Evolutionary conservation across 768 basidiomycete species (phyloP).

Genomic region (Lactarius vividus): DNA sequence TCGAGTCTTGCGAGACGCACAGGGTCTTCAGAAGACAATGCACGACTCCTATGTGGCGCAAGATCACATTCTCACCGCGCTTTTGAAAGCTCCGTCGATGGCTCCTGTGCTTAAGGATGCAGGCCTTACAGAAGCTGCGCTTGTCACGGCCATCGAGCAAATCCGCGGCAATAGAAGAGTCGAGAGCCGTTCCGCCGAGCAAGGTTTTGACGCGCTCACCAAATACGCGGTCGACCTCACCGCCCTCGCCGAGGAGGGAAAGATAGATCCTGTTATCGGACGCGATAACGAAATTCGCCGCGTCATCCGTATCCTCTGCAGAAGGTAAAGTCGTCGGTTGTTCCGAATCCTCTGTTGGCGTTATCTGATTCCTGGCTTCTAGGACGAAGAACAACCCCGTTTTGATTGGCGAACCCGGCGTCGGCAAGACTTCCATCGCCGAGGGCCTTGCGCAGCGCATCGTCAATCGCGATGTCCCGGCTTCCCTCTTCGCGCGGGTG

Average conservation of each 20-base stretch:
- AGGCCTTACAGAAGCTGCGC: constrained; percentile 61
- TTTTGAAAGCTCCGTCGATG: constrained; percentile 72
- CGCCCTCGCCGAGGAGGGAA: constrained; percentile 83
- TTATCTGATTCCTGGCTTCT: background rate
- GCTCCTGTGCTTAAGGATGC: constrained; percentile 71
- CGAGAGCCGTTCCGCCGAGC: constrained; percentile 83
- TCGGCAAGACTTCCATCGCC: constrained; percentile 93
- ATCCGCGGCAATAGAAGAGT: constrained; percentile 81
- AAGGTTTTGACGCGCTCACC: constrained; percentile 87
- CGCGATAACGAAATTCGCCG: constrained; percentile 91
- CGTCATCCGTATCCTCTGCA: constrained; percentile 76
- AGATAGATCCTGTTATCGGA: constrained; percentile 94
- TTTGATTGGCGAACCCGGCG: constrained; percentile 91
- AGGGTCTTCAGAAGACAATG: constrained; percentile 75
- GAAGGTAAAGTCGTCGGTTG: constrained; percentile 46
- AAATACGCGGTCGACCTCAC: constrained; percentile 91
- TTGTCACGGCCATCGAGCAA: constrained; percentile 77
- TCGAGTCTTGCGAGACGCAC: constrained; percentile 73
- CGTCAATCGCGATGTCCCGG: constrained; percentile 88
- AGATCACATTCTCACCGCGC: constrained; percentile 85
- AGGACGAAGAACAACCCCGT: constrained; percentile 98
- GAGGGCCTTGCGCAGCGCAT: constrained; percentile 97
- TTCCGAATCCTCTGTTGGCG: background rate
- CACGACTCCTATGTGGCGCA: constrained; percentile 91
- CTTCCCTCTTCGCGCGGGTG: constrained; percentile 65